A percentile compares a stretch with the other conserved stretches of the same genome.
Conservation (phyloP, 1,139 yeast species). For the Taiozyma sp. region DNA sequence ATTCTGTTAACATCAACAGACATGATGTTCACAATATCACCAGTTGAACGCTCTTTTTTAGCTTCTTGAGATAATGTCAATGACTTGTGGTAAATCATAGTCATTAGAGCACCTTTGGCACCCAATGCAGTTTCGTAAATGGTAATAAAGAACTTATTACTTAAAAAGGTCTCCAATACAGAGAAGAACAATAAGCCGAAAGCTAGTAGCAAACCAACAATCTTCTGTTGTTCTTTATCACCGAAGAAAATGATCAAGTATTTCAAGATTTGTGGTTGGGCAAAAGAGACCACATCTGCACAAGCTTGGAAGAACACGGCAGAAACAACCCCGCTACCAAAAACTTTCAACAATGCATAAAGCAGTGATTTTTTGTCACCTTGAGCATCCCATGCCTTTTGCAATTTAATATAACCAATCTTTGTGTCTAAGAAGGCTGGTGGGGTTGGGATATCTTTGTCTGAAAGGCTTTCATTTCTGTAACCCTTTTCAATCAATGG, state of each 20-base stretch:
- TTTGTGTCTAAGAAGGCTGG: conserved; percentile 44
- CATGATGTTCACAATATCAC: conserved; percentile 53
- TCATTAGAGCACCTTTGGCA: conserved; percentile 45
- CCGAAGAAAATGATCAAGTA: conserved; percentile 44
- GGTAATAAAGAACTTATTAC: conserved; percentile 47
- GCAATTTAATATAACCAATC: conserved; percentile 29
- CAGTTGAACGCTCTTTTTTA: conserved; percentile 42
- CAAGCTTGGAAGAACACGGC: conserved; percentile 43
- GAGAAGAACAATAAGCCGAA: conserved; percentile 45
- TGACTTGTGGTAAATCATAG: conserved; percentile 48
- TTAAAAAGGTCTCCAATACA: conserved; percentile 40
- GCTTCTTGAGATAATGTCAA: conserved; percentile 44
- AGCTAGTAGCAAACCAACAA: conserved; percentile 50
- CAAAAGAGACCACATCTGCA: conserved; percentile 41
- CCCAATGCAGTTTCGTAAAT: conserved; percentile 51
- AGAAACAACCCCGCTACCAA: conserved; percentile 39
- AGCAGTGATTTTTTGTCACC: conserved; percentile 35
- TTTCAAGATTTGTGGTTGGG: conserved; percentile 55
- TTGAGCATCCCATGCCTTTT: conserved; percentile 35
- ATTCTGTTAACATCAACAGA: conserved; percentile 57
- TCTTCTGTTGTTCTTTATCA: conserved; percentile 34
- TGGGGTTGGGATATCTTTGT: conserved; percentile 49
- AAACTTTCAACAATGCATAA: conserved; percentile 40
- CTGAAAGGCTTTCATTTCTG: conserved; percentile 38
- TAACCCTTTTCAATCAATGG: conserved; percentile 46